Conservation (phyloP, 1,284 basidiomycete genomes). For the Ceratobasidium theobromae region DNA sequence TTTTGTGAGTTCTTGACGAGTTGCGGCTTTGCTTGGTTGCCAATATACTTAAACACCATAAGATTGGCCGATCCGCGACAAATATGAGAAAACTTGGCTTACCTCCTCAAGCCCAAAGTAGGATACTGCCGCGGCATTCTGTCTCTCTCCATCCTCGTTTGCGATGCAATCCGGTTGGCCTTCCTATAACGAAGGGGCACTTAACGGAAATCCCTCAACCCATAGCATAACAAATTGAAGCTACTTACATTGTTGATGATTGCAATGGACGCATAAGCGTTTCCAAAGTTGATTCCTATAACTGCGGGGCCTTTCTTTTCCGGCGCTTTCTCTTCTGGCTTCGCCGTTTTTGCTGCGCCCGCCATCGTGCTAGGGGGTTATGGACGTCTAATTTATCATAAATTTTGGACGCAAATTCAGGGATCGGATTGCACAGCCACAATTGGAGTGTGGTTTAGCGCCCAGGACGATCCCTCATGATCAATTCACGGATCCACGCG, state of each 20-base stretch:
- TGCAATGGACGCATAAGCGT: slow-evolving; percentile 93
- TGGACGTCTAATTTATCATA: slow-evolving; percentile 20
- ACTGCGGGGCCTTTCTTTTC: slow-evolving; percentile 40
- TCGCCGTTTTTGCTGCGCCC: not conserved
- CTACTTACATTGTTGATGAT: slow-evolving; percentile 89
- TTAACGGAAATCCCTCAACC: not conserved
- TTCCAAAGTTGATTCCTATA: slow-evolving; percentile 96
- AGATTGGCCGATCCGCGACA: slow-evolving; percentile 8
- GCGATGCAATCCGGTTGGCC: slow-evolving; percentile 91
- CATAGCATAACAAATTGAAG: slow-evolving; percentile 14
- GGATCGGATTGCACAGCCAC: slow-evolving; percentile 10
- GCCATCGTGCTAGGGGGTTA: not conserved
- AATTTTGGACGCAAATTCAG: slow-evolving; percentile 25
- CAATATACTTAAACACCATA: slow-evolving; percentile 71
- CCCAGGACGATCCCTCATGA: too few relatives aligned
- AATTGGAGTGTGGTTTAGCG: not conserved
- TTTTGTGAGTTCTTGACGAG: slow-evolving; percentile 95
- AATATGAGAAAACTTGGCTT: slow-evolving; percentile 42
- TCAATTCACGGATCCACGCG: too few relatives aligned
- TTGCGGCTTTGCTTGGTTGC: slow-evolving; percentile 93
- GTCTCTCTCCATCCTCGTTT: slow-evolving; percentile 97
- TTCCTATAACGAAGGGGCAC: slow-evolving; percentile 56
- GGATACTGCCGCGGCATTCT: slow-evolving; percentile 93
- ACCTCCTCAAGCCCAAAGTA: slow-evolving; percentile 91
- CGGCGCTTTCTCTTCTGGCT: slow-evolving; percentile 1